Percentiles rank a stretch among this genome's conserved stretches.
Evolutionary conservation across 2,329 filamentous ascomycete species (phyloP).

Genomic region (Colletotrichum cereale): DNA sequence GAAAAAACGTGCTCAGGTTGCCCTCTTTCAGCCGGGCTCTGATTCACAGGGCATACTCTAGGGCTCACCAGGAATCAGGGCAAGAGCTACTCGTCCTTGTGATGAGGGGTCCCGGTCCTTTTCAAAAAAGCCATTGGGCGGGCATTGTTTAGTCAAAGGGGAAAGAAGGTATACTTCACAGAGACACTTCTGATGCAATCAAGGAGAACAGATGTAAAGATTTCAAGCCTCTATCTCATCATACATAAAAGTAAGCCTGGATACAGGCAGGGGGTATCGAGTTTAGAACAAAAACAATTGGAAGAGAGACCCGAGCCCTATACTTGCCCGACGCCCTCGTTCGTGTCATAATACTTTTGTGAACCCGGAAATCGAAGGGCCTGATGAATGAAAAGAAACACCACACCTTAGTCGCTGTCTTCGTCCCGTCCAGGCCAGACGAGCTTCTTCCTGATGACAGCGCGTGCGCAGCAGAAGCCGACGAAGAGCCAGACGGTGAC

Average conservation of each 20-base stretch:
- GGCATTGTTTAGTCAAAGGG: too few relatives aligned
- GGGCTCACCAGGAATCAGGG: background rate
- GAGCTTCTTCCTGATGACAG: constrained; percentile 59
- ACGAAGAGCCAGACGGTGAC: constrained; percentile 64
- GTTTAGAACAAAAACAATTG: background rate
- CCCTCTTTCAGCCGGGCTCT: background rate
- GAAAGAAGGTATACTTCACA: background rate
- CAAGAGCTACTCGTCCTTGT: background rate
- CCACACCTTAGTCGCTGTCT: constrained; percentile 40
- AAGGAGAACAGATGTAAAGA: too few relatives aligned
- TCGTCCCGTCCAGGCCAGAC: constrained; percentile 53
- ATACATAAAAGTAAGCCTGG: background rate
- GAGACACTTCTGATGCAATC: too few relatives aligned
- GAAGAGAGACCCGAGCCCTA: background rate
- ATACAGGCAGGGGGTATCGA: background rate
- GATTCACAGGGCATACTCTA: background rate
- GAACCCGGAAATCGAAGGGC: background rate
- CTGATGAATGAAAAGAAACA: too few relatives aligned
- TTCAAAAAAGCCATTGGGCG: background rate
- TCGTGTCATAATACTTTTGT: background rate
- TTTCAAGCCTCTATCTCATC: too few relatives aligned
- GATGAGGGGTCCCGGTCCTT: background rate
- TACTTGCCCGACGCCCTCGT: background rate
- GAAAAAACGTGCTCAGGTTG: background rate
- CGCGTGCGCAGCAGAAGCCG: constrained; percentile 56